phyloP scores from a whole-genome alignment of 108 stramenopile genomes.

The Skeletonema potamos region DNA sequence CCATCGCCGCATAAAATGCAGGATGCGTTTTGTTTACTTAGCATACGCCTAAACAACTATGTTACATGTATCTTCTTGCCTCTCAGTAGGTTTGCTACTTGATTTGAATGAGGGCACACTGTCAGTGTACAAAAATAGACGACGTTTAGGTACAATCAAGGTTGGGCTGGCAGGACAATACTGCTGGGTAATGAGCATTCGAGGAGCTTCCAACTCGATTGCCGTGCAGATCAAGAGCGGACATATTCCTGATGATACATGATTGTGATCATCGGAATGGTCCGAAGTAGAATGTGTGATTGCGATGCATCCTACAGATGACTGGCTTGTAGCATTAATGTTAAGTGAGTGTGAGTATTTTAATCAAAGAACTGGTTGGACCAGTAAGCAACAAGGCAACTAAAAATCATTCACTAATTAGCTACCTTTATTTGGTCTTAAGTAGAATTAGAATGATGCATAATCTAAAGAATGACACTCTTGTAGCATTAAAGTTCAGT shows the following conservation, averaged over 20 bases:
- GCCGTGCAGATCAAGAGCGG: not conserved
- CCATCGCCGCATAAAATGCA: no score
- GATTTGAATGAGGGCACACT: conserved; percentile 1
- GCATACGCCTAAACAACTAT: no score
- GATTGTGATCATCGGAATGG: not conserved
- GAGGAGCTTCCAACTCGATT: not conserved
- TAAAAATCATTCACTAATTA: no score
- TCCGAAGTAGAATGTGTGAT: not conserved
- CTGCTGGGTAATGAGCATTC: conserved; percentile 5
- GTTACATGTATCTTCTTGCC: no score
- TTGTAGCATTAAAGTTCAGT: no score
- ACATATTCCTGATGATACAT: not conserved
- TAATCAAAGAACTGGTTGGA: no score
- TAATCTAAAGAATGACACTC: no score
- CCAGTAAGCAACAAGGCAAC: no score
- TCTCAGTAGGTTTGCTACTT: not conserved
- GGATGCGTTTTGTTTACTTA: no score
- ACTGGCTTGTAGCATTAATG: not conserved
- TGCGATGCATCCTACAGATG: not conserved
- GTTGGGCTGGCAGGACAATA: not conserved
- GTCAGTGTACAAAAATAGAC: not conserved
- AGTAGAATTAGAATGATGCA: no score
- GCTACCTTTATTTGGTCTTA: no score
- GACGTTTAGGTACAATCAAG: not conserved
- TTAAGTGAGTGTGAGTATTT: not conserved